phyloP scores from a whole-genome alignment of 371 early-diverging fungal species.

The Apophysomyces sp. region DNA sequence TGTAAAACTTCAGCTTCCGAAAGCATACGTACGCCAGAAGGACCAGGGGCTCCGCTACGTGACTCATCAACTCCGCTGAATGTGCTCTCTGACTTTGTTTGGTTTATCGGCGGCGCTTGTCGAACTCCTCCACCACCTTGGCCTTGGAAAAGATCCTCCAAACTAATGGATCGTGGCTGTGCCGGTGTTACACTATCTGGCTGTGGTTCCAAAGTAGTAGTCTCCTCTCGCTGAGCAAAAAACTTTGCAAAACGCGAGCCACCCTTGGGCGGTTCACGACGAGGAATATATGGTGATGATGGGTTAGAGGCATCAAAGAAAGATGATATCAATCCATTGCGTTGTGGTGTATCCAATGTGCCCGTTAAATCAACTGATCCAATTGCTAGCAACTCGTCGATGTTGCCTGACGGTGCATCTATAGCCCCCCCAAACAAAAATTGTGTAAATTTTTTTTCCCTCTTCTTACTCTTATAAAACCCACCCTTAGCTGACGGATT shows the following conservation, averaged over 20 bases:
- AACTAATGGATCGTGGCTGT: conserved; percentile 36
- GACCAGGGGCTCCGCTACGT: conserved; percentile 1
- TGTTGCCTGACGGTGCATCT: conserved; percentile 23
- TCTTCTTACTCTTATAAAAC: not conserved
- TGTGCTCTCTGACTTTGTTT: not conserved
- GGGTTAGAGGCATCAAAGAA: conserved; percentile 6
- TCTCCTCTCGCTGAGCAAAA: conserved; percentile 53
- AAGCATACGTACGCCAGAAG: conserved; percentile 37
- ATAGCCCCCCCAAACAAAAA: conserved; percentile 55
- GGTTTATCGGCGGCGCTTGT: not conserved
- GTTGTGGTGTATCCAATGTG: not conserved
- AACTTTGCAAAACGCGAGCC: conserved; percentile 69
- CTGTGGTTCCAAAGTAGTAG: conserved; percentile 7
- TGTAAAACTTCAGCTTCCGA: conserved; percentile 63
- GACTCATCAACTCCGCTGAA: not conserved
- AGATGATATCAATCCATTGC: not conserved
- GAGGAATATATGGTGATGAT: conserved; percentile 10
- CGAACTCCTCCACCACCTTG: conserved; percentile 19
- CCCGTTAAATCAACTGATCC: conserved; percentile 9
- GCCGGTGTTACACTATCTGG: conserved; percentile 6
- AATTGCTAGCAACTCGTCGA: conserved; percentile 8
- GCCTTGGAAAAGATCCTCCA: conserved; percentile 56
- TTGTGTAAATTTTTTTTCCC: not conserved
- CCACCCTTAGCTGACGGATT: not conserved
- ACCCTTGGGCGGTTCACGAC: conserved; percentile 26